Evolutionary conservation across 768 basidiomycete species (phyloP).

Genomic region (Hysterangium stoloniferum): DNA sequence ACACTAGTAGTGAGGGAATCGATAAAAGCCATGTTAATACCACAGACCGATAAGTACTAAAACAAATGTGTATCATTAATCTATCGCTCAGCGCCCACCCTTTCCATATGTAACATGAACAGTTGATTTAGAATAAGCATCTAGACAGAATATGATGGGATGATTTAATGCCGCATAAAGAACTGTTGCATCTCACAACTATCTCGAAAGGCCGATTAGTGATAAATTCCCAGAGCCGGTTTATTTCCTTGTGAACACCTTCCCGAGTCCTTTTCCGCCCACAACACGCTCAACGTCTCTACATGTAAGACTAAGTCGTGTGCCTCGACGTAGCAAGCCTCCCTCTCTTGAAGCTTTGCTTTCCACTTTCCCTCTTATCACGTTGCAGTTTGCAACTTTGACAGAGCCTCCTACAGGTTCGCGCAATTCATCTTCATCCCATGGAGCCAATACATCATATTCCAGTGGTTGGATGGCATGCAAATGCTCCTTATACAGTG

Average conservation of each 20-base stretch:
- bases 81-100: too few species aligned
- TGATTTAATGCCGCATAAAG: too few species aligned
- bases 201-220: too few species aligned
- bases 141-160: too few species aligned
- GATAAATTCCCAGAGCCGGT: too few species aligned
- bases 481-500: conserved; percentile 63
- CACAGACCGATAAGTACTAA: too few species aligned
- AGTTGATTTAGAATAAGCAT: too few species aligned
- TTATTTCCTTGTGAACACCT: neutral
- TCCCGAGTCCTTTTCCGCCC: neutral
- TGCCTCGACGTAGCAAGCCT: conserved; percentile 46
- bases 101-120: too few species aligned
- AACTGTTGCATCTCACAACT: too few species aligned
- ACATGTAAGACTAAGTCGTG: conserved; percentile 79
- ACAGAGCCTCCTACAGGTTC: conserved; percentile 13
- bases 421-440: conserved; percentile 21
- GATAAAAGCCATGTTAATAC: too few species aligned
- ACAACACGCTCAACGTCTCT: conserved; percentile 67
- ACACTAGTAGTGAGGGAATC: too few species aligned
- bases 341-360: conserved; percentile 36
- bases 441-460: conserved; percentile 34
- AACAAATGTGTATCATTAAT: too few species aligned
- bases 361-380: conserved; percentile 36
- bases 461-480: conserved; percentile 69
- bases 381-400: conserved; percentile 49